Base-by-base conservation (phyloP, 441 rosid genomes). In the Mallotus repandus region DNA sequence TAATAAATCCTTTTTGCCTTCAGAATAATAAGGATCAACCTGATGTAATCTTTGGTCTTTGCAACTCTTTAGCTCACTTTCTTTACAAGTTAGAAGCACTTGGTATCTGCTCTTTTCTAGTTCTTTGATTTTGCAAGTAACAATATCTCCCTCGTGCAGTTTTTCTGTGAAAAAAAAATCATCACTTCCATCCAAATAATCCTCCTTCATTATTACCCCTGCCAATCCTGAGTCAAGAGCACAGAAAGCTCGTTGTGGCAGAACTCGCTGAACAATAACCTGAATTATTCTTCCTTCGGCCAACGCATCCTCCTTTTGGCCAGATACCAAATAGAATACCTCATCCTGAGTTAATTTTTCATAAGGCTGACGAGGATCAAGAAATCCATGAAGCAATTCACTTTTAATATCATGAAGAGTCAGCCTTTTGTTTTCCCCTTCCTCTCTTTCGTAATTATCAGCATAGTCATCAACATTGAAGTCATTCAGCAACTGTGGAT, bases 201-300 rank as follows among this genome's bases (percentile, higher is more conserved):
- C 98, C 81, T 91, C 97, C 84, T 88, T 93, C 79, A 56, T 72
- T 65, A 91, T 87, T 82, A 91, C 81, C 66, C 98, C 98, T 67
- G 89, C 84, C 76, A 91, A 84, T 55, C 98, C 98, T 56, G 89
- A 91, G 74, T 91, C 95, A 70, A 93, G 89, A 22, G 71, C 87
- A 84, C 98, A 93, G 55, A 91, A 86, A 74, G 98, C 98, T 79
- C 88, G 85, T 69, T 87, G 90, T 79, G 88, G 72, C 78, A 87
- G 90, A 78, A 91, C 84, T 75, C 84, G 83, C 65, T 89, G 85
- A 59, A 91, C 86, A 11, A 83, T 83, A 60, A 89, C 98, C 83
- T 89, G 87, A 63, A 91, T 86, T 77, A 91, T 82, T 84, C 91
- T 84, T 55, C 98, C 97, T 80, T 88, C 98, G 69, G 89, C 82